A percentile compares a stretch with the other conserved stretches of the same genome.
phyloP scores from a whole-genome alignment of 768 basidiomycete genomes.

The Phylloporus sp. region DNA sequence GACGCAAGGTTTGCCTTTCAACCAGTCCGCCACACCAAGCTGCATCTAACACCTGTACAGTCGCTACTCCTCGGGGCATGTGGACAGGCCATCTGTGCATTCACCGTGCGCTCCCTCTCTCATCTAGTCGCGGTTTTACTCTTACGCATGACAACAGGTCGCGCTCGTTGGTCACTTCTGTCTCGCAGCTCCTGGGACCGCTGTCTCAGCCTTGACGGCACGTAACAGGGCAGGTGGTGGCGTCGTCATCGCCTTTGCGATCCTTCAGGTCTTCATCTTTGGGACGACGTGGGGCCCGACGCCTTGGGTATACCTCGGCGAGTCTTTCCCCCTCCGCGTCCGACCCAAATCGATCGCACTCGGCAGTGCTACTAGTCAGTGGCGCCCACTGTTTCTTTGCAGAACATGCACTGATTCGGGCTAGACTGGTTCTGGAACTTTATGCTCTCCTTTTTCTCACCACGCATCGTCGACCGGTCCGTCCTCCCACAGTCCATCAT shows the following conservation, averaged over 20 bases:
- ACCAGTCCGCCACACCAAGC: neutral
- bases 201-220: conserved; percentile 43
- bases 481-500: conserved; percentile 3
- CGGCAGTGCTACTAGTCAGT: conserved; percentile 54
- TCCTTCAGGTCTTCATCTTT: conserved; percentile 71
- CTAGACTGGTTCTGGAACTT: conserved; percentile 73
- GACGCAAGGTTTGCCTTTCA: conserved; percentile 47
- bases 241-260: conserved; percentile 68
- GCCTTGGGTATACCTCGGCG: conserved; percentile 74
- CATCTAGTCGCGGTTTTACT: neutral
- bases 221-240: conserved; percentile 61
- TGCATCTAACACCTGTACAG: conserved; percentile 25
- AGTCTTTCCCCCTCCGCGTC: conserved; percentile 79
- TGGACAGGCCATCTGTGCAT: conserved; percentile 54
- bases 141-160: conserved; percentile 38
- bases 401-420: neutral
- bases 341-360: conserved; percentile 75
- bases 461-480: conserved; percentile 55
- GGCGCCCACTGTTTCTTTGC: neutral
- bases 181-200: conserved; percentile 51
- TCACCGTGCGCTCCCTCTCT: conserved; percentile 44
- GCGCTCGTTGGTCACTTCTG: conserved; percentile 70
- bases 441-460: conserved; percentile 68
- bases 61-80: conserved; percentile 64
- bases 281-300: conserved; percentile 76